A percentile compares a stretch with the other conserved stretches of the same genome.
These are phyloP conservation scores for Linnemannia elongata DNA, from an alignment of 192 early-diverging fungal species.

Conservation along the genomic window DNA sequence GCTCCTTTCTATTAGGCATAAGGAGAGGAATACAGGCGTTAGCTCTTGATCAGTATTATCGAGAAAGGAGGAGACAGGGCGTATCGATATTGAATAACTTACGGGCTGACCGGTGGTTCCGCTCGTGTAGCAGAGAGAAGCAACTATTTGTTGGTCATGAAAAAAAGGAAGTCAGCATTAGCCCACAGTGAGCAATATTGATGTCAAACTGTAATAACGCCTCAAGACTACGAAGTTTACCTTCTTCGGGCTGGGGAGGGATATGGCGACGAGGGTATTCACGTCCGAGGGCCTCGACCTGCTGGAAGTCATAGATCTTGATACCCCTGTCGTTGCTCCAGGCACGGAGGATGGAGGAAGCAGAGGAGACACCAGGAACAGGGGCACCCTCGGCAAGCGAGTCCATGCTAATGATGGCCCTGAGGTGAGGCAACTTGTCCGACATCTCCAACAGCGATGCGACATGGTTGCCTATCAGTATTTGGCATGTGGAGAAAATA, in stretches of 20 bases:
- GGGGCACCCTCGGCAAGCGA: conserved; percentile 56
- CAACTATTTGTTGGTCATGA: conserved; percentile 31
- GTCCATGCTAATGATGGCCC: conserved; percentile 84
- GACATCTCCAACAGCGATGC: conserved; percentile 6
- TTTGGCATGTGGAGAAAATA: not conserved
- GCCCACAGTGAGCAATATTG: not conserved
- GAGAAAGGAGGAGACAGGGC: not conserved
- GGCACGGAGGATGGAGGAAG: conserved; percentile 35
- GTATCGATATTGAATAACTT: not conserved
- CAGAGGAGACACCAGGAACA: conserved; percentile 17
- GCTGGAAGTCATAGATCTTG: conserved; percentile 66
- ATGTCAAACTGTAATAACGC: not conserved
- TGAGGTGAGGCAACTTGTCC: conserved; percentile 71
- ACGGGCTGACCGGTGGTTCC: conserved; percentile 89
- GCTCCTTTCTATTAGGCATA: conserved; percentile 59
- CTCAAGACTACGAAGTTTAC: not conserved
- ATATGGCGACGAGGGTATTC: conserved; percentile 64
- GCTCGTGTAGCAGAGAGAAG: conserved; percentile 83
- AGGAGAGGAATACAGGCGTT: not conserved
- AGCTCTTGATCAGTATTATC: not conserved
- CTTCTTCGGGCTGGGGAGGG: conserved; percentile 74
- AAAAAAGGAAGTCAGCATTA: not conserved
- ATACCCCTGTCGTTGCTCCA: conserved; percentile 74
- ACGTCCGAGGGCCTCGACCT: conserved; percentile 72
- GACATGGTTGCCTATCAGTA: conserved; percentile 19